A percentile compares a stretch with the other conserved stretches of the same genome.
Conservation (phyloP, 2,329 filamentous ascomycete genomes). For the Cladophialophora carrionii region DNA sequence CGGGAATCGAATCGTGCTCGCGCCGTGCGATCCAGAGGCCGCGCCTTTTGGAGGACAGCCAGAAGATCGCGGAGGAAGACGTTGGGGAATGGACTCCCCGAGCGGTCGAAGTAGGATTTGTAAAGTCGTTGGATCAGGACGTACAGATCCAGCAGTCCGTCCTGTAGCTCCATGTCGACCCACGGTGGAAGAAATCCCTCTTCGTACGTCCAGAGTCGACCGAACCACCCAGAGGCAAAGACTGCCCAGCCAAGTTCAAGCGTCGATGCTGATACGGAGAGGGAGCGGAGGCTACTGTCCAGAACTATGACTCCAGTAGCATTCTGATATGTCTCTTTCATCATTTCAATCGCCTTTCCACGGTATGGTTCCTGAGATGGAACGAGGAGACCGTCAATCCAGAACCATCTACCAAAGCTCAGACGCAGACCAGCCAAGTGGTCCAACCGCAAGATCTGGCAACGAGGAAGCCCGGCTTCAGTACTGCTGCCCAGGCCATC, state of each 20-base stretch:
- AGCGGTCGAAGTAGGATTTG: neutral
- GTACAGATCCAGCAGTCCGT: neutral
- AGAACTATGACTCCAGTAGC: neutral
- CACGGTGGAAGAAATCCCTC: neutral
- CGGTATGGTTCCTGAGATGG: neutral
- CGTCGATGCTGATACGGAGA: neutral
- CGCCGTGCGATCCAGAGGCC: conserved; percentile 4
- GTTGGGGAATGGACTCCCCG: neutral
- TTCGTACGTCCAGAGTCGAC: neutral
- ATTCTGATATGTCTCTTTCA: neutral
- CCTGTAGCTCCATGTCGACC: neutral
- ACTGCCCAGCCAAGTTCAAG: neutral
- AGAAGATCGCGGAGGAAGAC: conserved; percentile 12
- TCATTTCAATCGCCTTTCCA: neutral
- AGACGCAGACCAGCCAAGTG: neutral
- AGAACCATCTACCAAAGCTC: neutral
- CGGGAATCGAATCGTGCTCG: neutral
- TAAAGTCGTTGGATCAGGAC: neutral
- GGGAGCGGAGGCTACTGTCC: neutral
- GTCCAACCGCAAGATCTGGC: neutral
- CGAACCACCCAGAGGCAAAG: neutral
- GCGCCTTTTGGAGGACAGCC: conserved; percentile 11
- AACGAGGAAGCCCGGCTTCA: neutral
- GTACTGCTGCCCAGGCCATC: conserved; percentile 4
- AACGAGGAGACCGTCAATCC: neutral